Percentiles rank a stretch among this genome's conserved stretches.
These are phyloP conservation scores for Penicillium verhagenii DNA, from an alignment of 495 filamentous ascomycete species.

Conservation along the genomic window DNA sequence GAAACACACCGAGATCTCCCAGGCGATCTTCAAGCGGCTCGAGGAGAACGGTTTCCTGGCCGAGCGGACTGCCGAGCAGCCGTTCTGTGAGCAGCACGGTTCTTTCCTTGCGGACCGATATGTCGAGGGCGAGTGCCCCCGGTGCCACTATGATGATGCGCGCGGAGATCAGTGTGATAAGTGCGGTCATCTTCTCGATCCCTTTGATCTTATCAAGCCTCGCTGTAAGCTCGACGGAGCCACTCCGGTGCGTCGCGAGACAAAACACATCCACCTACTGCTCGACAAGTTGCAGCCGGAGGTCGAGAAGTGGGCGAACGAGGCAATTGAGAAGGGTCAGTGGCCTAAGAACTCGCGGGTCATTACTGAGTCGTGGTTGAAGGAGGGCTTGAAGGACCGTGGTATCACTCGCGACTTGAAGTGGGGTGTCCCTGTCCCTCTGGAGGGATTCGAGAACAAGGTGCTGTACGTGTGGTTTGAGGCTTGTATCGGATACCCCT, in stretches of 20 bases:
- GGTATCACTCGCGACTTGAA: constrained; percentile 91
- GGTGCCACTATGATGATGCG: constrained; percentile 77
- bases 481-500: constrained; percentile 93
- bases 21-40: constrained; percentile 79
- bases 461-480: constrained; percentile 99
- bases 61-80: constrained; percentile 73
- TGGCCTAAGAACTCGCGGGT: constrained; percentile 77
- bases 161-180: constrained; percentile 87
- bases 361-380: constrained; percentile 77
- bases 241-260: constrained; percentile 68
- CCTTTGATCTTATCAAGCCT: constrained; percentile 57
- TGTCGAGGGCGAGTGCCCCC: constrained; percentile 85
- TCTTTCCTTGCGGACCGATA: constrained; percentile 91
- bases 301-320: constrained; percentile 68
- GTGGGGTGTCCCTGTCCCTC: constrained; percentile 78
- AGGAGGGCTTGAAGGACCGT: constrained; percentile 75
- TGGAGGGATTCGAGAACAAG: constrained; percentile 68
- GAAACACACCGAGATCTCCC: constrained; percentile 82
- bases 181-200: constrained; percentile 78
- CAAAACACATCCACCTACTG: constrained; percentile 72
- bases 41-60: constrained; percentile 78
- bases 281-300: constrained; percentile 76
- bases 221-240: constrained; percentile 82
- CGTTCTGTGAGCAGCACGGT: constrained; percentile 81
- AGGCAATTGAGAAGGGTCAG: constrained; percentile 55